These are phyloP conservation scores for Elaphomyces granulatus DNA, from an alignment of 495 filamentous ascomycete species.

Conservation along the genomic window DNA sequence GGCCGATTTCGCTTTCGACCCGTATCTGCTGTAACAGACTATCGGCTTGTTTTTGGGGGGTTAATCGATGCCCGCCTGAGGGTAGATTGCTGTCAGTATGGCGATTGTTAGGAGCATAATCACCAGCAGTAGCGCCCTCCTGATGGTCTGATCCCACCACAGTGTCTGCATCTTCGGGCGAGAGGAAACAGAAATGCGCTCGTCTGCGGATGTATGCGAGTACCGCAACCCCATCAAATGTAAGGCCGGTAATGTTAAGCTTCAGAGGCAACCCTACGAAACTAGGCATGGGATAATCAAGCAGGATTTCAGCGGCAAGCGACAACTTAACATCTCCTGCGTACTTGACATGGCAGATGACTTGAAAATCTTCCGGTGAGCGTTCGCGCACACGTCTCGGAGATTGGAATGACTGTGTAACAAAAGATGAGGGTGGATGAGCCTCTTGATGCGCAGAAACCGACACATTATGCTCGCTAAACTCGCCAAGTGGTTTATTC, in stretches of 20 bases:
- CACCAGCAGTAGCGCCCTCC: constrained; percentile 12
- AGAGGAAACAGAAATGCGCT: constrained; percentile 79
- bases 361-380: constrained; percentile 56
- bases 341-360: constrained; percentile 80
- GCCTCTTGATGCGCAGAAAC: background rate
- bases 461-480: constrained; percentile 1
- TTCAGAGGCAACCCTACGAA: constrained; percentile 88
- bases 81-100: constrained; percentile 4
- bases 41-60: constrained; percentile 39
- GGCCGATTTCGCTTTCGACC: constrained; percentile 94
- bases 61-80: background rate
- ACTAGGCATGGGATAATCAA: constrained; percentile 95
- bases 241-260: constrained; percentile 83
- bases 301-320: constrained; percentile 81
- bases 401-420: background rate
- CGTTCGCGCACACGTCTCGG: constrained; percentile 29
- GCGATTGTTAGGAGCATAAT: constrained; percentile 13
- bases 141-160: constrained; percentile 40
- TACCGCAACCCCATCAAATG: constrained; percentile 87
- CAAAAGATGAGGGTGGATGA: background rate
- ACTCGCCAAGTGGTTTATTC: constrained; percentile 3
- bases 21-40: constrained; percentile 79
- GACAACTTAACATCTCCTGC: constrained; percentile 70
- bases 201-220: constrained; percentile 74
- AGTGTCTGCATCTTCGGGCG: constrained; percentile 69